A percentile compares a stretch with the other conserved stretches of the same genome.
Conservation (phyloP, 306 rosid species). For the Nissolia schottii region DNA sequence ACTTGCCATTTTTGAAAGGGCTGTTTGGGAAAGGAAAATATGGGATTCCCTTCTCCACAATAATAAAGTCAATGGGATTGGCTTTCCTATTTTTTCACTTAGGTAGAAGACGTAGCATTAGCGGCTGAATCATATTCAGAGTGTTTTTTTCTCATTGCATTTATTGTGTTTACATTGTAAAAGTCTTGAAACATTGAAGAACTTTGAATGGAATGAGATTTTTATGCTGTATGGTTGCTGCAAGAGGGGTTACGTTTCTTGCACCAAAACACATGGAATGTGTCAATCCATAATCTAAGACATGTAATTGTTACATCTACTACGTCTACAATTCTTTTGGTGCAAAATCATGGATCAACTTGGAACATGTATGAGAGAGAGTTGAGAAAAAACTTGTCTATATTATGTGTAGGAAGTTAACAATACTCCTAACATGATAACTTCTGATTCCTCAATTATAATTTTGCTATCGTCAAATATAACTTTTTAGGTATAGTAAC, state of each 20-base stretch:
- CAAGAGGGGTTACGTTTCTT: not conserved
- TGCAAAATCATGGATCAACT: too few species aligned
- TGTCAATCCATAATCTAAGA: not conserved
- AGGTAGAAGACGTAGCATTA: not conserved
- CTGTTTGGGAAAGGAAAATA: constrained; percentile 43
- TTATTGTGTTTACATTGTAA: not conserved
- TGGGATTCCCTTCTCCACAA: constrained; percentile 52
- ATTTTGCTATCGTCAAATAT: too few species aligned
- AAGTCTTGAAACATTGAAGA: not conserved
- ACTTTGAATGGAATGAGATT: not conserved
- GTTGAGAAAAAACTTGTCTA: too few species aligned
- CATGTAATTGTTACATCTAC: too few species aligned
- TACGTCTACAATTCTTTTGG: too few species aligned
- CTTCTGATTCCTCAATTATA: too few species aligned
- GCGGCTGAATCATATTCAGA: not conserved
- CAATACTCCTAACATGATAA: too few species aligned
- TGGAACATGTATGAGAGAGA: too few species aligned
- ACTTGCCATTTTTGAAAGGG: constrained; percentile 54
- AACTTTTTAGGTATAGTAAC: too few species aligned
- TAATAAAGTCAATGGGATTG: constrained; percentile 32
- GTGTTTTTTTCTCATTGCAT: not conserved
- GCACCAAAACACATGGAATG: not conserved
- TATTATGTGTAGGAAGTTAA: too few species aligned
- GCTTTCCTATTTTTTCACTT: constrained; percentile 36
- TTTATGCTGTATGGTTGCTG: not conserved